phyloP scores from a whole-genome alignment of 495 filamentous ascomycete genomes.

The Hyaloscypha bicolor region DNA sequence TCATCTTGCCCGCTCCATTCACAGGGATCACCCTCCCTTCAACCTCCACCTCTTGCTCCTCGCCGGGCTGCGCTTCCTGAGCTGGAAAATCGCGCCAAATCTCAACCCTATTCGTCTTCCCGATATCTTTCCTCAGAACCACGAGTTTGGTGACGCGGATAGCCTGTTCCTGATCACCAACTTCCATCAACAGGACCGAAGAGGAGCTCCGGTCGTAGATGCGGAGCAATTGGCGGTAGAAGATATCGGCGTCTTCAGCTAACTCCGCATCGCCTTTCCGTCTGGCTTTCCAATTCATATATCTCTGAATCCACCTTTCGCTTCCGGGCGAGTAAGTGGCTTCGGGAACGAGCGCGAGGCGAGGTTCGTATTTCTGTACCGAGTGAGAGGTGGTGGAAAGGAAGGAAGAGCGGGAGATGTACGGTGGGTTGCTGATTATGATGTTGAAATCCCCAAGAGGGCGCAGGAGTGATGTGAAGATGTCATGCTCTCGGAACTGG shows the following conservation, averaged over 20 bases:
- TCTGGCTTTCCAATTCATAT: no score
- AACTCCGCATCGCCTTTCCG: no score
- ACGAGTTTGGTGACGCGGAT: slow-evolving; percentile 52
- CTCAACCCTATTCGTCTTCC: slow-evolving; percentile 37
- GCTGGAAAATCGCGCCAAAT: slow-evolving; percentile 57
- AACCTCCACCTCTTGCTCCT: background rate
- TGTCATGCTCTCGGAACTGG: slow-evolving; percentile 42
- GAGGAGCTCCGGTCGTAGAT: slow-evolving; percentile 22
- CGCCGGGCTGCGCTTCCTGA: background rate
- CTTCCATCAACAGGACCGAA: slow-evolving; percentile 56
- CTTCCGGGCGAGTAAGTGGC: background rate
- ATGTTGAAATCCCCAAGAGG: slow-evolving; percentile 62
- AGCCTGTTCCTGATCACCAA: slow-evolving; percentile 62
- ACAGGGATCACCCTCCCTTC: slow-evolving; percentile 9
- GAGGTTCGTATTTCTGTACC: slow-evolving; percentile 81
- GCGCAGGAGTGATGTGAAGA: slow-evolving; percentile 83
- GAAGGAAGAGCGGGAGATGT: slow-evolving; percentile 70
- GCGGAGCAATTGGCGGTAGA: slow-evolving; percentile 48
- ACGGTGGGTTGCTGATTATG: slow-evolving; percentile 89
- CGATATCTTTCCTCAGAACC: slow-evolving; percentile 16
- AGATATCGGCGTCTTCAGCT: slow-evolving; percentile 43
- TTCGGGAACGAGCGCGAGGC: slow-evolving; percentile 71
- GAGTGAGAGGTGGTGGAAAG: slow-evolving; percentile 60
- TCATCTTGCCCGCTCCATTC: slow-evolving; percentile 16
- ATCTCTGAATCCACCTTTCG: background rate